Percentiles rank a stretch among this genome's conserved stretches.
Conservation (phyloP, 179 eudicot genomes). For the Corrigiola litoralis region DNA sequence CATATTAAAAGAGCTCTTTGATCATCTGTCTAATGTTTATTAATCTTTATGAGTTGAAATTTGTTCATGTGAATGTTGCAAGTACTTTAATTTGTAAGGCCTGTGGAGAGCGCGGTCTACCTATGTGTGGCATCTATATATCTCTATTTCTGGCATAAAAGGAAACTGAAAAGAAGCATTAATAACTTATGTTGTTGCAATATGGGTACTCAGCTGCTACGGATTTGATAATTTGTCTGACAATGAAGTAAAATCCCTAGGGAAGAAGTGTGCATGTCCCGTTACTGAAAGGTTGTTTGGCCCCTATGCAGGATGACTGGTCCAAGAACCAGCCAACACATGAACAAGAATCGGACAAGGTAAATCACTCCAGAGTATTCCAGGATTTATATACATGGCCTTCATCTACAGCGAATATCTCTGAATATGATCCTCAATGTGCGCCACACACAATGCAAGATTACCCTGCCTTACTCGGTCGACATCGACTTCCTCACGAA, state of each 20-base stretch:
- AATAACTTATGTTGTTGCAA: neutral
- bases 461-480: constrained; percentile 27
- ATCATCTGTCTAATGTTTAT: no score
- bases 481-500: constrained; percentile 32
- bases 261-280: neutral
- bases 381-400: constrained; percentile 36
- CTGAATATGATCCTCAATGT: constrained; percentile 32
- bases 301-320: constrained; percentile 31
- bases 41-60: no score
- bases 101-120: no score
- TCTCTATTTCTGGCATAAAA: no score
- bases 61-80: no score
- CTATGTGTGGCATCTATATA: no score
- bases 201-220: neutral
- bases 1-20: no score
- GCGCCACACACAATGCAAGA: constrained; percentile 23
- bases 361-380: constrained; percentile 25
- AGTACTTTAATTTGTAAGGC: no score
- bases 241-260: neutral
- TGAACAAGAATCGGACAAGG: constrained; percentile 26
- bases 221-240: neutral
- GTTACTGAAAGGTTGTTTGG: neutral
- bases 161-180: no score
- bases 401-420: constrained; percentile 23
- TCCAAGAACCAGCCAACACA: constrained; percentile 24